These are phyloP conservation scores for Pythium scleroteichum DNA, from an alignment of 352 stramenopile genomes.

Conservation along the genomic window DNA sequence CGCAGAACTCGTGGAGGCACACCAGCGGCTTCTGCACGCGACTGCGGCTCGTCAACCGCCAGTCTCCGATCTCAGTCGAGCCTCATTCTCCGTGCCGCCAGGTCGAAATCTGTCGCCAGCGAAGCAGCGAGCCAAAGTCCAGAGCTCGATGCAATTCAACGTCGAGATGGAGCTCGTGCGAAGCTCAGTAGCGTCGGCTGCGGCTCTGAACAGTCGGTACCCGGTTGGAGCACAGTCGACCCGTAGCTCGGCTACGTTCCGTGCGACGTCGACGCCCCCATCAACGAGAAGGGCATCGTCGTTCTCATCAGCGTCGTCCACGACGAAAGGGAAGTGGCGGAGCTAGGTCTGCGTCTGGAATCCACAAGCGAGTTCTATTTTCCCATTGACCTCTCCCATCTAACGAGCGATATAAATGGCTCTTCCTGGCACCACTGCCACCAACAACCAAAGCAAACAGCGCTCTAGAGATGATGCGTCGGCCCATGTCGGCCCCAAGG, in stretches of 20 bases:
- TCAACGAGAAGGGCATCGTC: neutral
- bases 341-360: neutral
- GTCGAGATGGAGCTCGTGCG: conserved; percentile 60
- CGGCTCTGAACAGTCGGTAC: conserved; percentile 7
- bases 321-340: conserved; percentile 5
- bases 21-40: conserved; percentile 21
- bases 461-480: conserved; percentile 2
- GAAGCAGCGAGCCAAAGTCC: conserved; percentile 11
- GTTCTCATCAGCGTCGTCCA: conserved; percentile 5
- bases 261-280: neutral
- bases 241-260: conserved; percentile 1
- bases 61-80: neutral
- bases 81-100: neutral
- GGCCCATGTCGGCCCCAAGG: conserved; percentile 19
- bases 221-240: neutral
- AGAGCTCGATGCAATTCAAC: conserved; percentile 28
- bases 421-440: neutral
- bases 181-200: conserved; percentile 27
- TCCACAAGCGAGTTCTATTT: no score
- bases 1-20: conserved; percentile 27
- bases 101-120: conserved; percentile 13
- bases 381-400: neutral
- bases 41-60: conserved; percentile 4
- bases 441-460: neutral
- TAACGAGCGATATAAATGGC: conserved; percentile 16